A percentile compares a stretch with the other conserved stretches of the same genome.
phyloP scores from a whole-genome alignment of 2,329 filamentous ascomycete genomes.

The Pezicula neosporulosa region DNA sequence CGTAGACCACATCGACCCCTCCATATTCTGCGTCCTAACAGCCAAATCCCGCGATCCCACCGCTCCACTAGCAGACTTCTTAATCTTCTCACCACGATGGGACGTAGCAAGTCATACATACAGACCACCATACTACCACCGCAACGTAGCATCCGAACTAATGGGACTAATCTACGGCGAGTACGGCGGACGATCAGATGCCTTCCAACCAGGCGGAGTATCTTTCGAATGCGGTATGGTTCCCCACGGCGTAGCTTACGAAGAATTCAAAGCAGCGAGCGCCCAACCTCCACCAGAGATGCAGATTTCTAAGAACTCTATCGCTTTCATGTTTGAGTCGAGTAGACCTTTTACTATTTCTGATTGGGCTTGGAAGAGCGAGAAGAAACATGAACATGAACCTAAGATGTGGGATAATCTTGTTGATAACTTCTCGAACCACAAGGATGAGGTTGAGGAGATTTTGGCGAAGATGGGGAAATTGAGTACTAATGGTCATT shows the following conservation, averaged over 20 bases:
- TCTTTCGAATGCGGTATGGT: constrained; percentile 35
- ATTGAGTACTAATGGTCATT: constrained; percentile 6
- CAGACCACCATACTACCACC: constrained; percentile 56
- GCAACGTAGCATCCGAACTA: constrained; percentile 47
- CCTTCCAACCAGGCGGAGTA: constrained; percentile 41
- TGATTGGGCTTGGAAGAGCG: constrained; percentile 45
- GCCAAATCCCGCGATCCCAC: constrained; percentile 50
- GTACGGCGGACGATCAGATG: constrained; percentile 37
- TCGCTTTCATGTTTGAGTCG: constrained; percentile 50
- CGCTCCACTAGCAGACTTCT: constrained; percentile 60
- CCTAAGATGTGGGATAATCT: constrained; percentile 51
- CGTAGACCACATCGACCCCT: constrained; percentile 64
- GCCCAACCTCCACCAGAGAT: constrained; percentile 40
- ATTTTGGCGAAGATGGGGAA: constrained; percentile 27
- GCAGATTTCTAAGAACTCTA: constrained; percentile 42
- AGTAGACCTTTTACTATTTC: constrained; percentile 53
- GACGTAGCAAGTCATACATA: constrained; percentile 57
- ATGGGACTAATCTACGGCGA: constrained; percentile 40
- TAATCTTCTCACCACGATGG: constrained; percentile 67
- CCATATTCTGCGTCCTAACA: constrained; percentile 63
- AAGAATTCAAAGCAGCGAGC: constrained; percentile 42
- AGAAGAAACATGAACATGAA: constrained; percentile 40
- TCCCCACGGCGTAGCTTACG: constrained; percentile 44
- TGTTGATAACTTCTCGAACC: constrained; percentile 47
- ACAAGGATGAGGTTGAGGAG: constrained; percentile 42